Percentiles rank a stretch among this genome's conserved stretches.
These are phyloP conservation scores for Hymenoscyphus fructigenus DNA, from an alignment of 2,329 filamentous ascomycete genomes.

Conservation along the genomic window DNA sequence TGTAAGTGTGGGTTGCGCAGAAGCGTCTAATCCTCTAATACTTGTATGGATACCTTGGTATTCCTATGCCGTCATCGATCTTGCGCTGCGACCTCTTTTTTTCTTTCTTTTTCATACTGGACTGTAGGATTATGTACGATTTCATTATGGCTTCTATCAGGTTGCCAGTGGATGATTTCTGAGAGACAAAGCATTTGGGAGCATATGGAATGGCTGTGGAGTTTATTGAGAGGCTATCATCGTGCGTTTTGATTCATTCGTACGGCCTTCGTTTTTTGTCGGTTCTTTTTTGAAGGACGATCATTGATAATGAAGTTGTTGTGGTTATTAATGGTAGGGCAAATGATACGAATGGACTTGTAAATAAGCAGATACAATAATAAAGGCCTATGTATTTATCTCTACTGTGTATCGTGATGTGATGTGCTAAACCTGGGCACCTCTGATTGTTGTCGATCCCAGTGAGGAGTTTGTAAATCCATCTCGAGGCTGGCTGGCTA, in stretches of 20 bases:
- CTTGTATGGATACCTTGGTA: conserved; percentile 5
- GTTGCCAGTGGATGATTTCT: neutral
- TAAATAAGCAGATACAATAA: neutral
- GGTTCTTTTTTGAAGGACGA: neutral
- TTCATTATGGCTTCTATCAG: neutral
- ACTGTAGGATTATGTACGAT: conserved; percentile 5
- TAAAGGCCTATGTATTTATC: neutral
- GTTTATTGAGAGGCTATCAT: neutral
- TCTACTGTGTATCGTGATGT: too few relatives aligned
- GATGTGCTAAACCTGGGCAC: too few relatives aligned
- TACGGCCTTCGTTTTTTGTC: neutral
- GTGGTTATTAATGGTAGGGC: conserved; percentile 1
- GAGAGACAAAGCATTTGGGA: neutral
- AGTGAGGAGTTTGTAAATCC: too few relatives aligned
- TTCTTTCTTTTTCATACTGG: neutral
- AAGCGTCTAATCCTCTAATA: neutral
- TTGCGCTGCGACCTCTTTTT: neutral
- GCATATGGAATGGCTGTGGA: neutral
- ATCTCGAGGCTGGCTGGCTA: too few relatives aligned
- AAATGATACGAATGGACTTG: neutral
- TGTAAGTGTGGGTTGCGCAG: conserved; percentile 6
- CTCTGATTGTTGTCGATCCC: too few relatives aligned
- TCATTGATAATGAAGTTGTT: neutral
- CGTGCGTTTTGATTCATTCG: neutral
- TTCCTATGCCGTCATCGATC: conserved; percentile 1